phyloP scores from a whole-genome alignment of 148 eudicot species.

The Arctostaphylos glauca region DNA sequence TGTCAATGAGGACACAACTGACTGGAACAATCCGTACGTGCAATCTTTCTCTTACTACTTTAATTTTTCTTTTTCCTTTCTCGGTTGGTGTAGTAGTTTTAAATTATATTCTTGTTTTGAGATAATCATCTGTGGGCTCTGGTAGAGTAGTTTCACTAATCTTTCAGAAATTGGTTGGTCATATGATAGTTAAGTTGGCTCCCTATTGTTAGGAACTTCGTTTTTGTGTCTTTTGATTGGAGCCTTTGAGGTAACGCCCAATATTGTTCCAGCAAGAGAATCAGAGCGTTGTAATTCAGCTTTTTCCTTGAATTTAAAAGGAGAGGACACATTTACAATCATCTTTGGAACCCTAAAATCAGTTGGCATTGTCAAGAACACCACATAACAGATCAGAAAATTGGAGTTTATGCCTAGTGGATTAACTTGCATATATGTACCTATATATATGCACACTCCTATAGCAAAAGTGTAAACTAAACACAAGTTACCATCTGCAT shows the following conservation, averaged over 20 bases:
- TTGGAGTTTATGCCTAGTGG: background rate
- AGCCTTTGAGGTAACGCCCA: background rate
- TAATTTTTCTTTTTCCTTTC: background rate
- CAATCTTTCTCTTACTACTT: background rate
- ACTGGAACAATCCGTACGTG: conserved; percentile 84
- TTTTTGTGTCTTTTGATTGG: background rate
- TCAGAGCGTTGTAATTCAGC: background rate
- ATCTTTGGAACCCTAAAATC: background rate
- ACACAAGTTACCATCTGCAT: background rate
- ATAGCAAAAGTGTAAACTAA: background rate
- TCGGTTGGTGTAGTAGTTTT: background rate
- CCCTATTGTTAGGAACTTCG: background rate
- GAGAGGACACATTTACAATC: background rate
- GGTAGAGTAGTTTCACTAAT: background rate
- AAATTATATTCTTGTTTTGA: background rate
- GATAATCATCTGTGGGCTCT: background rate
- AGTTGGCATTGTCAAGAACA: background rate
- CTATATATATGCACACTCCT: background rate
- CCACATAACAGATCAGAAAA: background rate
- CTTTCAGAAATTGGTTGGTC: background rate
- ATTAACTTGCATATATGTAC: background rate
- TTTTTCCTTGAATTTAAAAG: background rate
- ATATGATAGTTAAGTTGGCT: conserved; percentile 1
- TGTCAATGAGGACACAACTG: conserved; percentile 85
- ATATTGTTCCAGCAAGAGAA: background rate